Base-by-base conservation (phyloP, 805 yeast genomes). In the Brettanomyces sp. region DNA sequence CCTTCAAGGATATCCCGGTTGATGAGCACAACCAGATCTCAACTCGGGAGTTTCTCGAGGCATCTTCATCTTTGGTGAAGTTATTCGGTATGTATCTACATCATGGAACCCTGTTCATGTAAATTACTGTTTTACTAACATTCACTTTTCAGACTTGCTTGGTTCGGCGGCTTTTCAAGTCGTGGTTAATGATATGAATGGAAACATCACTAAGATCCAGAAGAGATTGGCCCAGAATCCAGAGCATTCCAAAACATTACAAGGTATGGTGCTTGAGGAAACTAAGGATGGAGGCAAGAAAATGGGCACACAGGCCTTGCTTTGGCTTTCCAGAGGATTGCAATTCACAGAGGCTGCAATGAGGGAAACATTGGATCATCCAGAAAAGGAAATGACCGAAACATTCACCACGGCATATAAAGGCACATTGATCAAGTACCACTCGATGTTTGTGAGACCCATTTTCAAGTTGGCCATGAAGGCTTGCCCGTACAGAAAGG, bases 391-490 rank as follows among this genome's bases (percentile, higher is more conserved):
- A 67, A 72, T 88, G 61, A 69, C 83, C 46, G 77, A 73, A 59
- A 79, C 95, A 32, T 88, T 88, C 72, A 85, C 89, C 45, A 84
- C 81, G 56, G 85, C 95, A n/a, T 88, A 88, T 69, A 59, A 73
- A 51, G 84, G 82, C 67, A 88, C 96, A 4, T 74, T 88, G 61
- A 74, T 83, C 49, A 80, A 88, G 65, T 82, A 79, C 67, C 96
- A 88, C 68, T 80, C 82, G 45, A 77, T 88, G 75, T 70, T 88
- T 57, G 73, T 88, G 51, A 84, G 82, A 59, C 95, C 95, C 25
- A 79, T 89, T 45, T 88, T 88, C 77, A 86, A 86, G 68, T 73
- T 89, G 62, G 96, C 96, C 42, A 89, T 88, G 96, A 85, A 85
- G 65, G 95, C 95, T 2, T 86, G 95, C 65, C 96, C 96, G 11